Percentiles rank a stretch among this genome's conserved stretches.
Evolutionary conservation across 805 yeast genomes (phyloP).

Genomic region (Schwanniomyces yamadae): DNA sequence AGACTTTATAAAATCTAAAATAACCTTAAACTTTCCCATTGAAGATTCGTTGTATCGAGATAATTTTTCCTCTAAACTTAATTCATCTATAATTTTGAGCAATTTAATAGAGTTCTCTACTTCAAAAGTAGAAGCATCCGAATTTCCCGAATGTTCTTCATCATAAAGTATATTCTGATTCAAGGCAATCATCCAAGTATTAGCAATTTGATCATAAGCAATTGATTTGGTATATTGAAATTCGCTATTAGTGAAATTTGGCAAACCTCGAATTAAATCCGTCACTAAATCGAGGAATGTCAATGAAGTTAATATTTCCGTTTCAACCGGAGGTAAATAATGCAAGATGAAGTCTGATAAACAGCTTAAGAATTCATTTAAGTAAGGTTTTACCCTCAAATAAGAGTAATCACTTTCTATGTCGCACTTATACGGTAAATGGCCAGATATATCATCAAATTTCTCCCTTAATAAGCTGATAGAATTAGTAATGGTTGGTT

Average conservation of each 20-base stretch:
- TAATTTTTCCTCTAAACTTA: conserved; percentile 42
- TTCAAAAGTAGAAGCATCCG: conserved; percentile 5
- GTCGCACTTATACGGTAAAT: conserved; percentile 77
- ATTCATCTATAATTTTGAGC: conserved; percentile 31
- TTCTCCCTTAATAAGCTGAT: conserved; percentile 49
- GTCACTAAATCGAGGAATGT: conserved; percentile 64
- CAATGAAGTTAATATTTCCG: conserved; percentile 52
- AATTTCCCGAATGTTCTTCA: conserved; percentile 10
- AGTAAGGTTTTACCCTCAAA: conserved; percentile 63
- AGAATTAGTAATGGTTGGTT: conserved; percentile 54
- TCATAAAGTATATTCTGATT: conserved; percentile 22
- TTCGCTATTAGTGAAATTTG: conserved; percentile 60
- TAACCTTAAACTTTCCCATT: conserved; percentile 40
- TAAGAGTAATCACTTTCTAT: conserved; percentile 72
- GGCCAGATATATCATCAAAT: conserved; percentile 42
- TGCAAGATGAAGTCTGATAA: conserved; percentile 72
- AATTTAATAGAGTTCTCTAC: conserved; percentile 20
- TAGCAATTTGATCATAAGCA: conserved; percentile 61
- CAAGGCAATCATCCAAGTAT: conserved; percentile 54
- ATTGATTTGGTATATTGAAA: conserved; percentile 49
- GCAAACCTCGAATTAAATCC: conserved; percentile 58
- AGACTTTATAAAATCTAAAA: conserved; percentile 42
- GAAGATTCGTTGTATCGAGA: conserved; percentile 45
- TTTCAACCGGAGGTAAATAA: conserved; percentile 70
- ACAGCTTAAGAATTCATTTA: conserved; percentile 68